Evolutionary conservation across 2,329 filamentous ascomycete species (phyloP).

Genomic region (Diaporthe citriasiana): DNA sequence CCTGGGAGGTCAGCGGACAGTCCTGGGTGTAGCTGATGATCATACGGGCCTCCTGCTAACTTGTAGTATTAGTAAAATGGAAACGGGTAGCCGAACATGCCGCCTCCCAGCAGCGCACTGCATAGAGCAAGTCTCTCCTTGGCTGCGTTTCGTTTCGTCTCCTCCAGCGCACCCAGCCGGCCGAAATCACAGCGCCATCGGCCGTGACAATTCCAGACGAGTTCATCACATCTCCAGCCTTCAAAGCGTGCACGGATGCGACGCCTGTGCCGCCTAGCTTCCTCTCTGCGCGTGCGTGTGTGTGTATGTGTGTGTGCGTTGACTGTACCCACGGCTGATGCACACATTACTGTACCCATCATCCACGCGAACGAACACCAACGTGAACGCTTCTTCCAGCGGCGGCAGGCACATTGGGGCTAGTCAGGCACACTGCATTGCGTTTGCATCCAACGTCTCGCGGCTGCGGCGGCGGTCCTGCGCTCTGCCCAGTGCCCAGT

Average conservation of each 20-base stretch:
- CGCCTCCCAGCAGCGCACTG: neutral
- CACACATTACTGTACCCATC: neutral
- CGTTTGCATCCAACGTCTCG: conserved; percentile 28
- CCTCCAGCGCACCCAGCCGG: conserved; percentile 4
- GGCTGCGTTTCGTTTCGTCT: conserved; percentile 26
- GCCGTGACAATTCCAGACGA: conserved; percentile 10
- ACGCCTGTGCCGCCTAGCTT: neutral
- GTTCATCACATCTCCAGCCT: conserved; percentile 33
- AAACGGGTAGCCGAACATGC: conserved; percentile 2
- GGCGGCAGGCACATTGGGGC: conserved; percentile 10
- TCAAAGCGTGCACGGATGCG: conserved; percentile 12
- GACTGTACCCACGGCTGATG: conserved; percentile 18
- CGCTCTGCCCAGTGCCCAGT: conserved; percentile 12
- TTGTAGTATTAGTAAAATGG: neutral
- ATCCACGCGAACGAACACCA: neutral
- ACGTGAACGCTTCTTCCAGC: neutral
- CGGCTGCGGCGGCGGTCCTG: conserved; percentile 27
- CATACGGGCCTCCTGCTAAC: conserved; percentile 28
- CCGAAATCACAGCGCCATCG: conserved; percentile 5
- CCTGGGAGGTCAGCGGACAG: neutral
- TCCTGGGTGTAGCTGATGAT: conserved; percentile 22
- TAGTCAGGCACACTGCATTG: conserved; percentile 33
- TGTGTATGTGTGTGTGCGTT: neutral
- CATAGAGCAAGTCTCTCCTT: conserved; percentile 15
- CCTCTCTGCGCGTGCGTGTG: neutral